Percentiles rank a stretch among this genome's conserved stretches.
Evolutionary conservation across 108 stramenopile genomes (phyloP).

Genomic region (Schizochytrium sp.): DNA sequence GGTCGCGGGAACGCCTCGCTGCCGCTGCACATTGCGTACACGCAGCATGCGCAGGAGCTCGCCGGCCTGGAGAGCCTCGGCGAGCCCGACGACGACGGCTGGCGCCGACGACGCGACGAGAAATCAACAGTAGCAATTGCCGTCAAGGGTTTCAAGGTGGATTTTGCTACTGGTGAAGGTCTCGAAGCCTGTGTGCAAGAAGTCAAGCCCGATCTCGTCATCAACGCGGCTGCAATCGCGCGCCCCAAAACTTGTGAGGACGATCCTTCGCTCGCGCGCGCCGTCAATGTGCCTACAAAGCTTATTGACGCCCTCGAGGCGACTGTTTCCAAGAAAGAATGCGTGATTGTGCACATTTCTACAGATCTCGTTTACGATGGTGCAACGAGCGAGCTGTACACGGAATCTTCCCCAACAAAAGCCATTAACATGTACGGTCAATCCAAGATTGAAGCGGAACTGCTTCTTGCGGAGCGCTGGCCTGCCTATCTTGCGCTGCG

Average conservation of each 20-base stretch:
- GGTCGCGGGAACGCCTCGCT: no score
- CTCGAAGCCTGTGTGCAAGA: neutral
- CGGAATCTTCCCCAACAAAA: neutral
- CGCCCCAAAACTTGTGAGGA: neutral
- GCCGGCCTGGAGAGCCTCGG: no score
- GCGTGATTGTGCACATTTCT: neutral
- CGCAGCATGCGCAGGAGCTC: no score
- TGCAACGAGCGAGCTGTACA: neutral
- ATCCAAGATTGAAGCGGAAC: neutral
- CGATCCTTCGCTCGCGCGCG: neutral
- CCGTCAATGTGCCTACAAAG: neutral
- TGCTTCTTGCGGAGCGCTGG: neutral
- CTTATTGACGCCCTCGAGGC: neutral
- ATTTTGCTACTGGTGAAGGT: neutral
- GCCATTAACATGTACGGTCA: neutral
- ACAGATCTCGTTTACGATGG: conserved; percentile 2
- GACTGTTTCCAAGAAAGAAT: neutral
- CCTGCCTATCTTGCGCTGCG: neutral
- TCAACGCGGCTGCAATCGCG: neutral
- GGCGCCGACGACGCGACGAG: no score
- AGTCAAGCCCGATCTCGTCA: neutral
- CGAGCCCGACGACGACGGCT: neutral
- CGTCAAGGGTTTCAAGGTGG: neutral
- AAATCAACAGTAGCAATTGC: no score
- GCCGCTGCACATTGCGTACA: no score